phyloP scores from a whole-genome alignment of 2,329 filamentous ascomycete genomes.

The Fusarium verrucosum region DNA sequence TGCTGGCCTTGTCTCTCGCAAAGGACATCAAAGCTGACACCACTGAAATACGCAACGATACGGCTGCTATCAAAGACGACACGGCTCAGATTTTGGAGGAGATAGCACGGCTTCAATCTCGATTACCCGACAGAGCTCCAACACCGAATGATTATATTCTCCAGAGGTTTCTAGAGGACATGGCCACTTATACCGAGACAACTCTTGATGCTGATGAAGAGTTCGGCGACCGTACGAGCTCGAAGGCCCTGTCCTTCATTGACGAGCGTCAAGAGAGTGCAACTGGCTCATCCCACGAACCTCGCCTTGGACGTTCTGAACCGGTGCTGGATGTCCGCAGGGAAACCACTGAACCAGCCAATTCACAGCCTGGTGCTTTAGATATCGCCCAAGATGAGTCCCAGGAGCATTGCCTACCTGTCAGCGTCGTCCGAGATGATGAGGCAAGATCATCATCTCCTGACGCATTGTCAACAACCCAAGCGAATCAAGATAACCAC shows the following conservation, averaged over 20 bases:
- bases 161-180: constrained; percentile 12
- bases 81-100: constrained; percentile 7
- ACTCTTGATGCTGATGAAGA: background rate
- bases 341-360: no score
- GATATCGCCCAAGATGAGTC: no score
- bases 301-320: no score
- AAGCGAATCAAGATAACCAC: no score
- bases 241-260: background rate
- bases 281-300: rapidly evolving
- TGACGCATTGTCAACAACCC: no score
- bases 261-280: background rate
- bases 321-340: no score
- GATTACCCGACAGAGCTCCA: background rate
- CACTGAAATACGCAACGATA: background rate
- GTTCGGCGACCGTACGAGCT: background rate
- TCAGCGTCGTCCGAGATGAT: no score
- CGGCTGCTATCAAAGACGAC: constrained; percentile 15
- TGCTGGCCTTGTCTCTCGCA: background rate
- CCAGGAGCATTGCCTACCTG: no score
- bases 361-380: no score
- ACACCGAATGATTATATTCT: constrained; percentile 6
- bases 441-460: no score
- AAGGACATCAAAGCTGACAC: constrained; percentile 19
- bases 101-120: constrained; percentile 6
- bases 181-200: constrained; percentile 15